Evolutionary conservation across 1,139 yeast species (phyloP).

Genomic region (Pneumocystis jirovecii): DNA sequence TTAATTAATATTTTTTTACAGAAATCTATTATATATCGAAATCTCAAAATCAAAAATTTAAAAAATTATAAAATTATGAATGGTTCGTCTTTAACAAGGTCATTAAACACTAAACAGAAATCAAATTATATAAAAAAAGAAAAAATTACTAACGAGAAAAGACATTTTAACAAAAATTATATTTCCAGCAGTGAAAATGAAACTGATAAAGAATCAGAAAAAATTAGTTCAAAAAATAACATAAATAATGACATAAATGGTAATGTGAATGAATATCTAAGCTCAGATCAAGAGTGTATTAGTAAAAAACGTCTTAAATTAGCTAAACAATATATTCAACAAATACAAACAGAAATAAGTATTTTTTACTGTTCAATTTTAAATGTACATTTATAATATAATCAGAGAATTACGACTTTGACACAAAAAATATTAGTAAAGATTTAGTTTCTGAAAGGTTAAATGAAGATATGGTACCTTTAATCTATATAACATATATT

Average conservation of each 20-base stretch:
- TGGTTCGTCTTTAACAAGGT: slow-evolving; percentile 16
- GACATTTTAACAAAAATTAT: slow-evolving; percentile 5
- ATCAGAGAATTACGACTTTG: slow-evolving; percentile 47
- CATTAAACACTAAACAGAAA: slow-evolving; percentile 12
- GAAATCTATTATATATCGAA: background rate
- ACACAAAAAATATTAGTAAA: slow-evolving; percentile 82
- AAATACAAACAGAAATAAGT: slow-evolving; percentile 47
- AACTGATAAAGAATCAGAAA: slow-evolving; percentile 19
- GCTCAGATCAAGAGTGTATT: slow-evolving; percentile 55
- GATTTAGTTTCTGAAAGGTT: slow-evolving; percentile 71
- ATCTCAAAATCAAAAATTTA: background rate
- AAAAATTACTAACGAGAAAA: slow-evolving; percentile 4
- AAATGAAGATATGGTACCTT: slow-evolving; percentile 65
- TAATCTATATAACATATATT: slow-evolving; percentile 53
- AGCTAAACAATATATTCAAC: slow-evolving; percentile 83
- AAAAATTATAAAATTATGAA: slow-evolving; percentile 9
- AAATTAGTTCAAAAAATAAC: slow-evolving; percentile 16
- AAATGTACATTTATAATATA: slow-evolving; percentile 2
- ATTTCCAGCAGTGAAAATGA: slow-evolving; percentile 8
- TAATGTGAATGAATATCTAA: background rate
- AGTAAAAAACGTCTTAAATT: slow-evolving; percentile 88
- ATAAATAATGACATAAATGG: background rate
- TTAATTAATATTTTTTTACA: background rate
- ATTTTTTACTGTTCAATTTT: slow-evolving; percentile 17
- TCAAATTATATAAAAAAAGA: background rate